Evolutionary conservation across 225 moss, liverwort and hornwort genomes (phyloP).

Genomic region (Climacium dendroides): DNA sequence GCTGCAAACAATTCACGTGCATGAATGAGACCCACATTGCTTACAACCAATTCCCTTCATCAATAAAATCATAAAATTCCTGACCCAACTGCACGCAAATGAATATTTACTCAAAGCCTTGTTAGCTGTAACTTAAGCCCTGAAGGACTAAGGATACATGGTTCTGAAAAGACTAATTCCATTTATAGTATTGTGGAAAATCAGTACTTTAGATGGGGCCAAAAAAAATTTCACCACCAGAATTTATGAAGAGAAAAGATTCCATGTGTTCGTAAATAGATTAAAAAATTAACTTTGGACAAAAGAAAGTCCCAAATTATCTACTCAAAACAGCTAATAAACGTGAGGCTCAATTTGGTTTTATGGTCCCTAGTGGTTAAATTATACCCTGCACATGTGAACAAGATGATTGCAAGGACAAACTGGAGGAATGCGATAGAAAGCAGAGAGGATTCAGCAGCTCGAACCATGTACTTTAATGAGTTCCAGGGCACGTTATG

Average conservation of each 20-base stretch:
- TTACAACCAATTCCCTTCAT: background rate
- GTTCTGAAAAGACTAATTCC: background rate
- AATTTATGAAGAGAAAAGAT: background rate
- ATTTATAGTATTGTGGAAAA: background rate
- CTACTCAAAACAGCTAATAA: too few relatives aligned
- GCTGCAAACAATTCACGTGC: conserved; percentile 20
- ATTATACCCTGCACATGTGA: background rate
- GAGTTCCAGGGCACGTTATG: background rate
- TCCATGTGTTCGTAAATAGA: background rate
- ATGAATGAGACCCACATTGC: background rate
- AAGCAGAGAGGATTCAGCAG: background rate
- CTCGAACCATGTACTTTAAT: background rate
- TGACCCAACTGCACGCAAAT: background rate
- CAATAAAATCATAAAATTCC: background rate
- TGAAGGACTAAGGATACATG: background rate
- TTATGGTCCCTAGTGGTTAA: background rate
- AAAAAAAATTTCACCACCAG: background rate
- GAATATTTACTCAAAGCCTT: background rate
- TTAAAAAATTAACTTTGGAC: too few relatives aligned
- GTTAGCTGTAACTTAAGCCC: background rate
- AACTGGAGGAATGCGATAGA: background rate
- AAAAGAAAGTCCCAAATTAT: background rate
- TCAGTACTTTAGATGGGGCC: background rate
- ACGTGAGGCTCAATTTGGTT: background rate
- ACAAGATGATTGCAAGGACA: background rate